Base-by-base conservation (phyloP, 2,329 filamentous ascomycete genomes). In the Xylaria arbuscula region DNA sequence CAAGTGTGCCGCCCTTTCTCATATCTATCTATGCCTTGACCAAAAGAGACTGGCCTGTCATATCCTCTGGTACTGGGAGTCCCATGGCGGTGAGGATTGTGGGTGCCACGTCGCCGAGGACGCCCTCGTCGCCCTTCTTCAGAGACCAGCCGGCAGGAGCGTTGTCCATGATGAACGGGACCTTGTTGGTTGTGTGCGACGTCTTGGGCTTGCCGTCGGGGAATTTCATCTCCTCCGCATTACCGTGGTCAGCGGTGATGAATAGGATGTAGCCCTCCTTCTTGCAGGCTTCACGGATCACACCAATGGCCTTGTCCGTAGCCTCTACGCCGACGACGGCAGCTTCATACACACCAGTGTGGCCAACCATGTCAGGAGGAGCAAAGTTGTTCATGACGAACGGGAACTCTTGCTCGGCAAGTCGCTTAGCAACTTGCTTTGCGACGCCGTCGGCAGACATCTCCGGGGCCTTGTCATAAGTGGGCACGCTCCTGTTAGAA, bases 301-400 rank as follows among this genome's bases (percentile, higher is more conserved):
- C 89, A 76, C 93, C 94, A 76, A 99, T 99, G 63, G 93, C 95
- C 85, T 92, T 93, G 82, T 99, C 96, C 13, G 96, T 99, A 73
- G 95, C 90, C 74, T 90, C 86, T 75, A 92, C 91, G 76, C 90
- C 96, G 77, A 96, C 79, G 71, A 99, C 90, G 66, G 96, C 96
- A 36, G 96, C 95, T 76, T 98, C 91, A 83, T 98, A 98, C 69
- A 97, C 94, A 79, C 96, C 96, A 11, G 96, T 99, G 85, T 99
- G 96, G 75, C 96, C 96, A 73, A 99, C 96, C 96, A 99, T 99
- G 84, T 99, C 96, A 19, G 96, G 96, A 50, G 96, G 96, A 50
- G 96, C 96, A 83, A 99, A 98, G 89, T 99, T 99, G 90, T 98
- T 98, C 96, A 99, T 99, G 81, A 99, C 87, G 79, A 99, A 98